Evolutionary conservation across 1,284 basidiomycete species (phyloP).

Genomic region (Boletus hoseneyae): DNA sequence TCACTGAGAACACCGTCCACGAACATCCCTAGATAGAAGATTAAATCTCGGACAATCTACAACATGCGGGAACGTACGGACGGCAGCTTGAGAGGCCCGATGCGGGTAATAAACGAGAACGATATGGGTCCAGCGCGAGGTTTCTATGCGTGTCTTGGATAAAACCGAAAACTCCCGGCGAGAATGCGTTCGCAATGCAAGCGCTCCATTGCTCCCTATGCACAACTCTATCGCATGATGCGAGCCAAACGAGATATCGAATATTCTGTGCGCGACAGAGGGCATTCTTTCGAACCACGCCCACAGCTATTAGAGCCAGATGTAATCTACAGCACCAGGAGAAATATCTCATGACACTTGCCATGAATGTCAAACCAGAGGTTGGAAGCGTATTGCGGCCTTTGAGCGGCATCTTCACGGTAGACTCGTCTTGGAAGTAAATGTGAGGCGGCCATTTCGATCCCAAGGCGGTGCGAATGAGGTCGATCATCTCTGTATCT

Average conservation of each 20-base stretch:
- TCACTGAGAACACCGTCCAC: constrained; percentile 67
- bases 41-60: not conserved
- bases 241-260: constrained; percentile 40
- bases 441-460: constrained; percentile 74
- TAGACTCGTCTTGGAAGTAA: constrained; percentile 55
- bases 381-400: constrained; percentile 48
- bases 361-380: constrained; percentile 70
- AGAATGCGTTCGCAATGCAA: constrained; percentile 48
- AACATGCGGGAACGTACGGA: constrained; percentile 47
- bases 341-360: constrained; percentile 23
- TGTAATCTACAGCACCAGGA: not conserved
- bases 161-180: constrained; percentile 42
- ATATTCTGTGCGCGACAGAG: constrained; percentile 41
- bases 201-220: constrained; percentile 52
- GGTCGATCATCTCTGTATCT: constrained; percentile 62
- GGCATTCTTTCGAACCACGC: constrained; percentile 62
- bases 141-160: constrained; percentile 43
- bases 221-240: constrained; percentile 43
- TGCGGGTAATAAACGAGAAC: constrained; percentile 61
- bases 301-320: constrained; percentile 50
- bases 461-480: constrained; percentile 64
- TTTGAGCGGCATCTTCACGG: constrained; percentile 45
- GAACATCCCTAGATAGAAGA: constrained; percentile 52
- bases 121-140: constrained; percentile 67
- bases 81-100: constrained; percentile 49